Percentiles rank a stretch among this genome's conserved stretches.
These are phyloP conservation scores for Fusarium continuum DNA, from an alignment of 2,329 filamentous ascomycete species.

Conservation along the genomic window DNA sequence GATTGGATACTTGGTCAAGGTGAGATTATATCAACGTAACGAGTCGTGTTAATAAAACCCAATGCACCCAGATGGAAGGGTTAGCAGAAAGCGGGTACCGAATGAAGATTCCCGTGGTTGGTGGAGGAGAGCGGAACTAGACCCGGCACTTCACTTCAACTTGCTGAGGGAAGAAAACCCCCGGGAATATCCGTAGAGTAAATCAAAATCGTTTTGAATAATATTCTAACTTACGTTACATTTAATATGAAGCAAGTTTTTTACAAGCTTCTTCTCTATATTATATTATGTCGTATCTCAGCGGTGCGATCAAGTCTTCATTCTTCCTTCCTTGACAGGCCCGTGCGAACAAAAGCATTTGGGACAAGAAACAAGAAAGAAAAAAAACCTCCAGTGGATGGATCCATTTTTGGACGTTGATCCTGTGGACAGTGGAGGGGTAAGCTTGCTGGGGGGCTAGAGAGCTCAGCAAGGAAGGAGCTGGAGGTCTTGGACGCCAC, in stretches of 20 bases:
- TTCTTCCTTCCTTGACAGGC: too few relatives aligned
- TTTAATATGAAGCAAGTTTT: too few relatives aligned
- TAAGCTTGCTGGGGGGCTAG: conserved; percentile 1
- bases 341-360: conserved; percentile 17
- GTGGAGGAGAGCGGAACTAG: conserved; percentile 12
- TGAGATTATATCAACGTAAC: conserved; percentile 2
- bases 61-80: conserved; percentile 11
- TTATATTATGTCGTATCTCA: too few relatives aligned
- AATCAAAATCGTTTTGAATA: too few relatives aligned
- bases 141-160: conserved; percentile 27
- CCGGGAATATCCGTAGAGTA: too few relatives aligned
- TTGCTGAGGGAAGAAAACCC: too few relatives aligned
- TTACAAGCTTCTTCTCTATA: too few relatives aligned
- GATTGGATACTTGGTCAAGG: background rate
- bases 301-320: too few relatives aligned
- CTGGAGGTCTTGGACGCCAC: conserved; percentile 25
- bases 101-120: conserved; percentile 1
- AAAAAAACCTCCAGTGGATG: background rate
- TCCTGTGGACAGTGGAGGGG: too few relatives aligned
- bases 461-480: conserved; percentile 7
- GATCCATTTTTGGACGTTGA: too few relatives aligned
- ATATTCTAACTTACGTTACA: too few relatives aligned
- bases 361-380: too few relatives aligned
- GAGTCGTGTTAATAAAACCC: conserved; percentile 13
- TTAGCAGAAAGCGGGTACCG: conserved; percentile 11